Percentiles rank a stretch among this genome's conserved stretches.
These are phyloP conservation scores for Andrographis paniculata DNA, from an alignment of 305 asterid genomes.

Conservation along the genomic window DNA sequence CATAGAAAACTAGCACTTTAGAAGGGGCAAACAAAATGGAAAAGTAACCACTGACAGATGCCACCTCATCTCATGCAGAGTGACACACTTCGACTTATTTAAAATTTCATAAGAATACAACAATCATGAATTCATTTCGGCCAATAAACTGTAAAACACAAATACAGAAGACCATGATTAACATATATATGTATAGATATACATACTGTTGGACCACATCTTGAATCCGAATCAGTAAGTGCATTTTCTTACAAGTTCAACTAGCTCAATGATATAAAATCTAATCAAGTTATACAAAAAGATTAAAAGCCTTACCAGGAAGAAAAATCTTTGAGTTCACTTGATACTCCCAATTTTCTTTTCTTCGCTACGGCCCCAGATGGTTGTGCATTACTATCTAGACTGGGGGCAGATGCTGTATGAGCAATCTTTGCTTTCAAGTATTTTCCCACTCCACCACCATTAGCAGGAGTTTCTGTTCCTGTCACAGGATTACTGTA, in stretches of 20 bases:
- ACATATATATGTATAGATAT: too few species aligned
- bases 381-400: conserved; percentile 29
- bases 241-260: conserved; percentile 6
- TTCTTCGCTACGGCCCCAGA: conserved; percentile 53
- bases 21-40: not conserved
- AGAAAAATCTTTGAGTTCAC: conserved; percentile 66
- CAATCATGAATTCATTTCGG: not conserved
- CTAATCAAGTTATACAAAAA: conserved; percentile 6
- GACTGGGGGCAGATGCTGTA: conserved; percentile 29
- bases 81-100: not conserved
- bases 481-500: conserved; percentile 75
- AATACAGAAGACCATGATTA: conserved; percentile 2
- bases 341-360: conserved; percentile 46
- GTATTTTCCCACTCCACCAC: conserved; percentile 84
- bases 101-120: conserved; percentile 9
- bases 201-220: conserved; percentile 3
- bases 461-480: conserved; percentile 41
- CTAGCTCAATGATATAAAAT: conserved; percentile 5
- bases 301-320: conserved; percentile 45
- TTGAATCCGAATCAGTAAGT: not conserved
- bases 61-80: not conserved
- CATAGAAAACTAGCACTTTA: not conserved
- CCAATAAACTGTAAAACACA: not conserved
- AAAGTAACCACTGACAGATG: not conserved
- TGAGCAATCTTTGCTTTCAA: conserved; percentile 37